A percentile compares a stretch with the other conserved stretches of the same genome.
phyloP scores from a whole-genome alignment of 2,329 filamentous ascomycete genomes.

The Trichoderma koningii region DNA sequence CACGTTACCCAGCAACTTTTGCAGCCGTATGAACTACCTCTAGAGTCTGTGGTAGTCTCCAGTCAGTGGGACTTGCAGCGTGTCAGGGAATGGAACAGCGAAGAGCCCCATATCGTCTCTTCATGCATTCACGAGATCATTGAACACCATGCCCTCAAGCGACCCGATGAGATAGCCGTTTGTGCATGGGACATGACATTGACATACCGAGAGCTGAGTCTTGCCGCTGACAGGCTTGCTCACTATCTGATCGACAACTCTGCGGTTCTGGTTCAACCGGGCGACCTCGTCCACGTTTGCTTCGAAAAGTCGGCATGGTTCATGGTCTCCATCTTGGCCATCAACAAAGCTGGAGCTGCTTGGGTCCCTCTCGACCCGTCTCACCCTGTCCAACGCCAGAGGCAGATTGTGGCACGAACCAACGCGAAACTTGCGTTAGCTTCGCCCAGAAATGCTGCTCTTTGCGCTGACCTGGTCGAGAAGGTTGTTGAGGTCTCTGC shows the following conservation, averaged over 20 bases:
- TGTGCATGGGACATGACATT: slow-evolving; percentile 28
- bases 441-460: slow-evolving; percentile 24
- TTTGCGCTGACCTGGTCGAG: slow-evolving; percentile 30
- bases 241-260: slow-evolving; percentile 8
- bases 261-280: neutral
- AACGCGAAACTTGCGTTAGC: slow-evolving; percentile 20
- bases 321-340: slow-evolving; percentile 29
- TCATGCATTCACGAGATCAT: slow-evolving; percentile 25
- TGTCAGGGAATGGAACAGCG: slow-evolving; percentile 14
- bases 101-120: slow-evolving; percentile 19
- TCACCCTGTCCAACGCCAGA: slow-evolving; percentile 24
- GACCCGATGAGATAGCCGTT: slow-evolving; percentile 22
- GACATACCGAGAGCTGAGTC: slow-evolving; percentile 16
- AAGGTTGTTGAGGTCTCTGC: slow-evolving; percentile 25
- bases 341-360: slow-evolving; percentile 30
- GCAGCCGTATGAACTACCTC: neutral
- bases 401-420: slow-evolving; percentile 23
- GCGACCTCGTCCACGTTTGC: slow-evolving; percentile 33
- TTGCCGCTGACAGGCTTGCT: neutral
- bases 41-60: neutral
- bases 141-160: slow-evolving; percentile 12
- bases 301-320: slow-evolving; percentile 37
- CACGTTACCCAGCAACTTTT: slow-evolving; percentile 28
- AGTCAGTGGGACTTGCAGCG: slow-evolving; percentile 13
- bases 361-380: slow-evolving; percentile 30